Base-by-base conservation (phyloP, 495 filamentous ascomycete species). In the Penicillium angulare region DNA sequence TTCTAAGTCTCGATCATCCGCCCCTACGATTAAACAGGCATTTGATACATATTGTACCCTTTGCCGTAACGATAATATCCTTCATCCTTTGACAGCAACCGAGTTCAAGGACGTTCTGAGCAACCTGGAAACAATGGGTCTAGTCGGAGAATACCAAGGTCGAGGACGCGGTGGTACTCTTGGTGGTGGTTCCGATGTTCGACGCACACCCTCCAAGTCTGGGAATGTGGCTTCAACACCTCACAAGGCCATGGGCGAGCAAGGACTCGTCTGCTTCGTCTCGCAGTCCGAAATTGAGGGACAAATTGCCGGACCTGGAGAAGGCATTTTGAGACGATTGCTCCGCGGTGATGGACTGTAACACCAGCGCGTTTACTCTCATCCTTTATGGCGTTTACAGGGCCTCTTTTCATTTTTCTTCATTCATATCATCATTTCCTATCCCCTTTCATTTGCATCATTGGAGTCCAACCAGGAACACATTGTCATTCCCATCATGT, bases 61-160 rank as follows among this genome's bases (percentile, higher is more conserved):
- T 7, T 99, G 95, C 66, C 92, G 80, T 45, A 82, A 81, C 26
- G 91, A 97, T 50, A 84, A 88, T 24, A 74, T 93, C 1, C 76
- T 99, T 0, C 90, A 96, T 56, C 87, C 93, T 6, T 75, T 99
- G 3, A 90, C 88, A 3, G 82, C 77, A 22, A 92, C 87, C 2
- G 93, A 99, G 65, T 97, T 99, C 65, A 80, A 90, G 39, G 95
- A 97, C 65, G 90, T 99, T 3, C 73, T 98, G n/a, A 82, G 85
- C 8, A 91, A 86, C 40, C 70, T 98, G 23, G 93, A 97, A 68
- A 90, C 89, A 0, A 68, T 95, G 55, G 88, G 87, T 1, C 67
- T 97, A 12, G 78, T 95, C 12, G 81, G 84, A n/a, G 83, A 85
- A 26, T 76, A 76, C 12, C 89, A 90, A 26, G 88, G 89, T 50